Evolutionary conservation across 2,329 filamentous ascomycete species (phyloP).

Genomic region (Stemphylium vesicarium): DNA sequence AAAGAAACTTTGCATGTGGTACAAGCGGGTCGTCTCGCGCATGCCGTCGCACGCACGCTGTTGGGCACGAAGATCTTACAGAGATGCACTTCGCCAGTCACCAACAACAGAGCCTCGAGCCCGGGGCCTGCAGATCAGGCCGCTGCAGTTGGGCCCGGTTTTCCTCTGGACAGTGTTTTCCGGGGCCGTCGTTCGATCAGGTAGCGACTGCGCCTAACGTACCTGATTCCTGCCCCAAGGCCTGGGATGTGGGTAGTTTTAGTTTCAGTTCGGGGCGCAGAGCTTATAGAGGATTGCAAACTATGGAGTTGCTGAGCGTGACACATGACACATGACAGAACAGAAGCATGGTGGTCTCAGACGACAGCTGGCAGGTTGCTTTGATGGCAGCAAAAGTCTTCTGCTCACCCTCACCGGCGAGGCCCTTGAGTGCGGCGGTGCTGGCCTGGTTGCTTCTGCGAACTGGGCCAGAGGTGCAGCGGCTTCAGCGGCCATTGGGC

Average conservation of each 20-base stretch:
- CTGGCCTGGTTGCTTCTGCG: conserved; percentile 9
- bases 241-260: not conserved
- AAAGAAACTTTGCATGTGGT: conserved; percentile 2
- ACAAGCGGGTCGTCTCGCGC: conserved; percentile 27
- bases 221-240: not conserved
- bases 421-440: not conserved
- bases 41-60: conserved; percentile 8
- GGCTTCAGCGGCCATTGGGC: conserved; percentile 17
- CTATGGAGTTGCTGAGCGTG: conserved; percentile 5
- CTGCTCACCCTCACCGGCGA: not conserved
- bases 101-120: conserved; percentile 23
- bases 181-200: conserved; percentile 21
- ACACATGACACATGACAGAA: conserved; percentile 14
- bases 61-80: conserved; percentile 21
- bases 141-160: conserved; percentile 11
- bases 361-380: not conserved
- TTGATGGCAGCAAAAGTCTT: not conserved
- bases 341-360: not conserved
- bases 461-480: conserved; percentile 17
- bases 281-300: no score
- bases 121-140: conserved; percentile 17
- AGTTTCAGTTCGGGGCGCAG: not conserved
- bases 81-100: not conserved
- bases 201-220: conserved; percentile 12
- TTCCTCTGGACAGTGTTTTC: conserved; percentile 2